Conservation (phyloP, 352 stramenopile species). For the Blastocystis sp. region DNA sequence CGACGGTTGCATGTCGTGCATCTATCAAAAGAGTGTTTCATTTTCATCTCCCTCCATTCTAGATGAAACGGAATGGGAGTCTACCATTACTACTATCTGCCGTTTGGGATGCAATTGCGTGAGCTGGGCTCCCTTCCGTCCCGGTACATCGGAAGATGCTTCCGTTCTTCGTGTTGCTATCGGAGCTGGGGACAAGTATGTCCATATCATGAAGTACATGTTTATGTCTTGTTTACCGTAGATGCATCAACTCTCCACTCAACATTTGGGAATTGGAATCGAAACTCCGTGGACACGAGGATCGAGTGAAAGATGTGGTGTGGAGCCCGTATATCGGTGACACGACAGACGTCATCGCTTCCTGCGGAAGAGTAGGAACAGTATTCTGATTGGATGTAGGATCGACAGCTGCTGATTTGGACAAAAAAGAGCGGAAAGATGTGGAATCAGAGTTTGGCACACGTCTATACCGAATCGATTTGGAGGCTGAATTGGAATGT, state of each 20-base stretch:
- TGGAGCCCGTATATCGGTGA: slow-evolving; percentile 87
- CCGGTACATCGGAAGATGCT: slow-evolving; percentile 67
- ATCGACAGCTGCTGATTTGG: slow-evolving; percentile 83
- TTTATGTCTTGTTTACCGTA: neutral
- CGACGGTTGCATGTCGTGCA: slow-evolving; percentile 85
- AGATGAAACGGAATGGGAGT: slow-evolving; percentile 77
- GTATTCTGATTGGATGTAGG: slow-evolving; percentile 66
- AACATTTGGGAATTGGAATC: slow-evolving; percentile 52
- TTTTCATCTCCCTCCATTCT: slow-evolving; percentile 64
- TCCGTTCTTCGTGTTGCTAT: slow-evolving; percentile 78
- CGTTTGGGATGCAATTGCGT: slow-evolving; percentile 88
- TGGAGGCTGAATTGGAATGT: slow-evolving; percentile 97
- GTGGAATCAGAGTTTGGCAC: slow-evolving; percentile 72
- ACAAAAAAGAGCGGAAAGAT: slow-evolving; percentile 74
- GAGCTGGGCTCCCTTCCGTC: slow-evolving; percentile 84
- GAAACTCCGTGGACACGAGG: slow-evolving; percentile 70
- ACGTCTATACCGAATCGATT: slow-evolving; percentile 88
- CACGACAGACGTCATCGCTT: slow-evolving; percentile 86
- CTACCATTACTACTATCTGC: slow-evolving; percentile 78
- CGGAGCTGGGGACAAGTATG: slow-evolving; percentile 90
- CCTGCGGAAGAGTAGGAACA: slow-evolving; percentile 66
- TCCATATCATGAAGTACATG: slow-evolving; percentile 85
- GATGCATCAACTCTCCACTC: slow-evolving; percentile 26
- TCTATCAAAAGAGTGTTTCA: slow-evolving; percentile 49
- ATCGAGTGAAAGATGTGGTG: slow-evolving; percentile 87